phyloP scores from a whole-genome alignment of 768 basidiomycete genomes.

The Lactarius hatsudake region DNA sequence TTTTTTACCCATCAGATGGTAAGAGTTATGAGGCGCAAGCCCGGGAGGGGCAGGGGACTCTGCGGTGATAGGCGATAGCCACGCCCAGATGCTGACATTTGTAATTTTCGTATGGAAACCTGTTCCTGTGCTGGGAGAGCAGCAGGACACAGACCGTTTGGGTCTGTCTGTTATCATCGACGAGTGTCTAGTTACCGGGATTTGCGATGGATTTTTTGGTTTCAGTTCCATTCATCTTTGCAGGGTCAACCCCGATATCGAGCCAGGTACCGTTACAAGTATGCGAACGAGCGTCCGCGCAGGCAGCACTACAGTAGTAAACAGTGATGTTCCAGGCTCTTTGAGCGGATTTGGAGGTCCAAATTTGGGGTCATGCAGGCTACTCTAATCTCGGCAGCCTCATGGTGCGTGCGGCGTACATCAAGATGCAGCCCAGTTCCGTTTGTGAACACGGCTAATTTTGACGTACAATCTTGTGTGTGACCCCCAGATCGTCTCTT shows the following conservation, averaged over 20 bases:
- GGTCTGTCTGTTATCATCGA: conserved; percentile 42
- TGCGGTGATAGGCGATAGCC: conserved; percentile 30
- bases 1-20: conserved; percentile 43
- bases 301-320: conserved; percentile 34
- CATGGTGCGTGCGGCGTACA: conserved; percentile 37
- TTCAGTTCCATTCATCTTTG: background rate
- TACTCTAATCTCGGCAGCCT: conserved; percentile 39
- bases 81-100: conserved; percentile 38
- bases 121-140: conserved; percentile 49
- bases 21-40: conserved; percentile 46
- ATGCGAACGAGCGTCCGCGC: conserved; percentile 37
- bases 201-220: background rate
- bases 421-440: conserved; percentile 38
- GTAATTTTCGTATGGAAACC: conserved; percentile 41
- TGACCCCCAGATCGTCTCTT: conserved; percentile 7
- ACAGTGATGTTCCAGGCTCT: conserved; percentile 31
- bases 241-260: conserved; percentile 42
- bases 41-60: conserved; percentile 40
- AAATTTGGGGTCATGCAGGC: conserved; percentile 25
- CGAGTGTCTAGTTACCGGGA: conserved; percentile 35
- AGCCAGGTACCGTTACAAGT: conserved; percentile 32
- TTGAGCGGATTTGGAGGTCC: conserved; percentile 6
- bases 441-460: conserved; percentile 37
- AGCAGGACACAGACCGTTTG: conserved; percentile 44
- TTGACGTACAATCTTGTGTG: conserved; percentile 51